These are phyloP conservation scores for Quercus suber DNA, from an alignment of 306 rosid species.

Conservation along the genomic window DNA sequence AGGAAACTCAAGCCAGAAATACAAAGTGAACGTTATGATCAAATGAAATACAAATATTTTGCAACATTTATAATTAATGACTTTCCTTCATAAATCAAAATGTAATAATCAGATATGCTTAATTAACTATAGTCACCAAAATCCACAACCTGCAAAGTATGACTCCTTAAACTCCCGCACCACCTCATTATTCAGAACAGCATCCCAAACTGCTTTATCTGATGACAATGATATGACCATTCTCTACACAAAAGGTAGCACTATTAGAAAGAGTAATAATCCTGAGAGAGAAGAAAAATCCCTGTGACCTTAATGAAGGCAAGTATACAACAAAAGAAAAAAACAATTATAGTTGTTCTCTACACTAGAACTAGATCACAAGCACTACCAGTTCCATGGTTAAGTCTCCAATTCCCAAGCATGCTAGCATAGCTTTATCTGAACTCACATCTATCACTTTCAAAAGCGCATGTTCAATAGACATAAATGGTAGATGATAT, in stretches of 20 bases:
- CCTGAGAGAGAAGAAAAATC: background rate
- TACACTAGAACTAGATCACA: too few species aligned
- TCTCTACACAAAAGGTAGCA: conserved; percentile 38
- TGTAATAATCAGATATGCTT: background rate
- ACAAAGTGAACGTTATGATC: background rate
- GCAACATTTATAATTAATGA: background rate
- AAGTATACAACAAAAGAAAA: background rate
- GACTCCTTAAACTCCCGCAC: conserved; percentile 63
- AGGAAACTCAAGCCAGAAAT: background rate
- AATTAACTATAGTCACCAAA: background rate
- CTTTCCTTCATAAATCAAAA: background rate
- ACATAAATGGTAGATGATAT: background rate
- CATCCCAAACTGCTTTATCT: conserved; percentile 78
- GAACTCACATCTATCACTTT: too few species aligned
- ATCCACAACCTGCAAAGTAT: conserved; percentile 45
- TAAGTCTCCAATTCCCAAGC: background rate
- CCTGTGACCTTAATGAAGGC: background rate
- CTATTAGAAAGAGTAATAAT: background rate
- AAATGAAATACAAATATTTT: background rate
- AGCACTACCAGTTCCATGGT: background rate
- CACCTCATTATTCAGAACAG: conserved; percentile 66
- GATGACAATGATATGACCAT: conserved; percentile 73
- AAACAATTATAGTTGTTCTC: background rate
- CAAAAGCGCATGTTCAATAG: background rate
- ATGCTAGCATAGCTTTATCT: background rate